These are phyloP conservation scores for Aspergillus leporis DNA, from an alignment of 495 filamentous ascomycete species.

Conservation along the genomic window DNA sequence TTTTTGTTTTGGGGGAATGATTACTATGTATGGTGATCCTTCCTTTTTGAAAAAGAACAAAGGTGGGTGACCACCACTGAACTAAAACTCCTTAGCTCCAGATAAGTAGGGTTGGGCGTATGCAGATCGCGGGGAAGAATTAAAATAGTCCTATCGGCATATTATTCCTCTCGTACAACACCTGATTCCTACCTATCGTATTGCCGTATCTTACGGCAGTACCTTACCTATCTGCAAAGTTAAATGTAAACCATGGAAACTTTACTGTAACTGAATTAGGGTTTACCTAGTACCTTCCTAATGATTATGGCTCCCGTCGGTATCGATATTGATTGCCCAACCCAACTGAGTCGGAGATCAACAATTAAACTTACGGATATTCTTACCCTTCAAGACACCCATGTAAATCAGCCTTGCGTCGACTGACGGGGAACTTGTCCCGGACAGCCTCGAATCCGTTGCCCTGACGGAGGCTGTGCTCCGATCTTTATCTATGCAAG, in stretches of 20 bases:
- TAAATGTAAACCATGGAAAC: neutral
- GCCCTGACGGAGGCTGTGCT: neutral
- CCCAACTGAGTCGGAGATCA: too few relatives aligned
- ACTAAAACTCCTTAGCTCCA: neutral
- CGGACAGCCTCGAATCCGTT: neutral
- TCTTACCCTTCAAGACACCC: too few relatives aligned
- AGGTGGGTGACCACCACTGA: neutral
- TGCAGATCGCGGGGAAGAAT: constrained; percentile 1
- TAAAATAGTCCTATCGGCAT: neutral
- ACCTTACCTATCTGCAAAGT: neutral
- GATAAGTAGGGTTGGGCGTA: neutral
- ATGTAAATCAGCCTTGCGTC: neutral
- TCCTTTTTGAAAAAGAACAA: neutral
- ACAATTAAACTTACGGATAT: too few relatives aligned
- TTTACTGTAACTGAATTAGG: neutral
- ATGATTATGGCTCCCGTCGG: neutral
- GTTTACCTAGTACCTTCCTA: neutral
- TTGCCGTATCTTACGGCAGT: neutral
- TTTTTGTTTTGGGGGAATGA: too few relatives aligned
- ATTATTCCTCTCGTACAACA: too few relatives aligned
- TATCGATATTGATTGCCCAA: neutral
- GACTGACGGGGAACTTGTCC: neutral
- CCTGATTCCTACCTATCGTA: too few relatives aligned
- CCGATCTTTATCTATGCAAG: neutral
- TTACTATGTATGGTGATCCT: too few relatives aligned